Evolutionary conservation across 176 grass and related monocot species (phyloP), one percentile per base, ranked within the genome.

Genomic region (Eragrostis nindensis): DNA sequence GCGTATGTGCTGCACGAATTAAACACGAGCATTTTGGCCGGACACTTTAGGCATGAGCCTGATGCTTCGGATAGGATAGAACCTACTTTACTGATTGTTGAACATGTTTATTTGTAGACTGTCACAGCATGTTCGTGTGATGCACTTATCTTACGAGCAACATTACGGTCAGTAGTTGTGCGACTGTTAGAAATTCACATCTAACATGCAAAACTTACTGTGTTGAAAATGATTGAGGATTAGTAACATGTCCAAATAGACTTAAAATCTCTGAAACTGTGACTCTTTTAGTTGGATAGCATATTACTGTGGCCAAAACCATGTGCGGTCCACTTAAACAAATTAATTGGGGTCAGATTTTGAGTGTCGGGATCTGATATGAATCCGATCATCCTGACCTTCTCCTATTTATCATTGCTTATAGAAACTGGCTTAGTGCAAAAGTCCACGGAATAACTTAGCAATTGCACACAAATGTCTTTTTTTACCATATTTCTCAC

Each of bases 381-480:
- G 26, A 60, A 80, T 14, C 65, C 26, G 3, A 46, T 8, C 13
- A 70, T 44, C 17, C 80, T 61, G 18, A 19, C 11, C 22, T 25
- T 49, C 11, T 36, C 21, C 0, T 8, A n/a, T 24, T 62, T 62
- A 78, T 7, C 27, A 21, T 50, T 61, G n/a, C 19, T 43, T 49
- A 21, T 46, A 56, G 41, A 14, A 57, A 49, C 52, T 70, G 30
- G 11, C 15, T 29, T 63, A 66, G 22, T 55, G 62, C 32, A 36
- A 22, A 57, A 52, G 11, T 21, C 26, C 75, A 65, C 47, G 45
- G 27, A 81, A 48, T 78, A 16, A 19, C 36, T 53, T 81, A 36
- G 4, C 74, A 82, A 67, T 72, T 74, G 59, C 26, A 50, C n/a
- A n/a, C n/a, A n/a, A n/a, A n/a, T n/a, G 32, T 73, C 13, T 38